Evolutionary conservation across 805 yeast genomes (phyloP).

Genomic region (Metschnikowia proteae): DNA sequence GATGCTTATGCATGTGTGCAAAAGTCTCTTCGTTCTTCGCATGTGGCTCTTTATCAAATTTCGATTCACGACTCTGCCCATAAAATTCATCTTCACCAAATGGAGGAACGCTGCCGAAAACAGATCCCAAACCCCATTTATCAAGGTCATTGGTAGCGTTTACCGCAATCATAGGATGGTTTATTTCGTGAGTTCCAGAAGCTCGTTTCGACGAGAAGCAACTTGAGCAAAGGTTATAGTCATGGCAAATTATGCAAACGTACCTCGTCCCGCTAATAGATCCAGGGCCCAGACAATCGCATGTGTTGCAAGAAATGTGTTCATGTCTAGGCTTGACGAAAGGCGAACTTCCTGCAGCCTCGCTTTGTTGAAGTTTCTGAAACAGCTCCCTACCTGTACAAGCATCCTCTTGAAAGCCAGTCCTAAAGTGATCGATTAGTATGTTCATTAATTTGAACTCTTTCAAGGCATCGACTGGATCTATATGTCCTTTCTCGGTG

Average conservation of each 20-base stretch:
- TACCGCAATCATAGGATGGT: conserved; percentile 17
- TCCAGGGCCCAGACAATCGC: conserved; percentile 21
- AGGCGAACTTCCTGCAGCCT: background rate
- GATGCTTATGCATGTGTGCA: background rate
- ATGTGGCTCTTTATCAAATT: background rate
- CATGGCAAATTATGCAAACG: conserved; percentile 15
- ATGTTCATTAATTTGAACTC: background rate
- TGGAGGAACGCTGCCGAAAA: background rate
- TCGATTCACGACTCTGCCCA: background rate
- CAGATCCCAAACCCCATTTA: background rate
- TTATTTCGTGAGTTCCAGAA: conserved; percentile 6
- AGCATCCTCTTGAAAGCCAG: background rate
- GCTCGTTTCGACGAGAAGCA: conserved; percentile 6
- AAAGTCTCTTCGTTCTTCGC: background rate
- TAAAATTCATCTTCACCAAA: background rate
- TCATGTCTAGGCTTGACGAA: conserved; percentile 18
- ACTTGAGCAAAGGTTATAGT: conserved; percentile 16
- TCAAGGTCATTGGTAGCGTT: background rate
- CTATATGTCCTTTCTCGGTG: background rate
- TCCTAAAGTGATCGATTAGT: background rate
- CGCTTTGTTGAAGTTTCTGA: background rate
- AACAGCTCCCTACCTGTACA: background rate
- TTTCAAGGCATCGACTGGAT: background rate
- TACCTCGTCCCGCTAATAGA: conserved; percentile 13
- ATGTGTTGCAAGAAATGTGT: conserved; percentile 33